Base-by-base conservation (phyloP, 768 basidiomycete genomes). In the Imleria badia region DNA sequence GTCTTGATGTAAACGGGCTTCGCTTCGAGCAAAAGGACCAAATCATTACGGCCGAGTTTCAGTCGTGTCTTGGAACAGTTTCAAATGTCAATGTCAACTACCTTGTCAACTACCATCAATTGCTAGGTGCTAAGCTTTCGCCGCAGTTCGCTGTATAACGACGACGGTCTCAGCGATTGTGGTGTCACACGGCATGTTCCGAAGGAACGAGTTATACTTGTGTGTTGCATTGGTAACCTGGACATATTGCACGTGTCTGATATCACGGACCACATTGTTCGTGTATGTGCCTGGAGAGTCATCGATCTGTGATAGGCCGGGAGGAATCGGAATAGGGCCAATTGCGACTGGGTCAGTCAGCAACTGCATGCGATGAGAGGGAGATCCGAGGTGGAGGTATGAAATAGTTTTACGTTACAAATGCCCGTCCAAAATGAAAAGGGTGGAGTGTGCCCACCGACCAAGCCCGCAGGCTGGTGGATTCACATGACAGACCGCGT, bases 251-350 rank as follows among this genome's bases (percentile, higher is more conserved):
- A 52, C 40, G 47, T 59, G 48, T 38, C 43, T 30, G 35, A 17
- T 19, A 40, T 10, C 19, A 14, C 12, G 19, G 52, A 35, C 43
- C 44, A 42, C 41, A 55, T 50, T 48, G 53, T 48, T 47, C 31
- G 42, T 19, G 39, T 15, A 26, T 38, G 58, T 54, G 51, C 59
- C 59, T 60, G 53, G 42, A 15, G 11, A 13, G 35, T 3, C 33
- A 59, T 59, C 52, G 59, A 61, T 60, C 59, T 39, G 29, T 34
- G 59, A 58, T 62, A 41, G 57, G 45, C 30, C 60, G 55, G 60
- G 22, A 14, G 14, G 38, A 52, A 19, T 48, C 60, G 60, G 59
- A 33, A 60, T 12, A 7, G 36, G 31, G 22, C 20, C 34, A 36
- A 22, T 43, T 51, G 42, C 41, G 6, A 45, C n/a, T 45, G 56